Conservation (phyloP, 345 rosid species). For the Gossypium ekmanianum region DNA sequence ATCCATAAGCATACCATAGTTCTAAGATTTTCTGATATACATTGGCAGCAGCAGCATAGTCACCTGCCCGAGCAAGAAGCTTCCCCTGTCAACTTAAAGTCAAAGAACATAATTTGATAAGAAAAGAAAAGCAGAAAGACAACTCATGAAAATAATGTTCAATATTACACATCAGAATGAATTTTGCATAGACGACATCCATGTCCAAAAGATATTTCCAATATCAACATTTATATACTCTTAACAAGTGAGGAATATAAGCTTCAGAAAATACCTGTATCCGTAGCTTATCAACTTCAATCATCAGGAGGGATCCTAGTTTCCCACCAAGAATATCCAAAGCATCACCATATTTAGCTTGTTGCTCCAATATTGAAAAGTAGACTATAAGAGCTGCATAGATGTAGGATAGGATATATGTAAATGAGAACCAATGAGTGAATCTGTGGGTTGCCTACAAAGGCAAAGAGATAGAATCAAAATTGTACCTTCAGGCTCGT, state of each 20-base stretch:
- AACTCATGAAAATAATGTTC: not conserved
- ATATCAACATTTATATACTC: not conserved
- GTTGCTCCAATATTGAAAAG: slow-evolving; percentile 86
- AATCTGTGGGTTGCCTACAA: not conserved
- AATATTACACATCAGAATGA: not conserved
- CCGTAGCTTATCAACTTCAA: slow-evolving; percentile 86
- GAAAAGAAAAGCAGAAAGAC: slow-evolving; percentile 22
- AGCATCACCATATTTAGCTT: slow-evolving; percentile 74
- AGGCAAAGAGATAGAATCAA: not conserved
- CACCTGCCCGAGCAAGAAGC: slow-evolving; percentile 71
- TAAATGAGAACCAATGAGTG: not conserved
- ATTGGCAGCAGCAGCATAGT: slow-evolving; percentile 56
- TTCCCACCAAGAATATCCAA: slow-evolving; percentile 78
- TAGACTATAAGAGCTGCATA: slow-evolving; percentile 85
- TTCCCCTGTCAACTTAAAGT: slow-evolving; percentile 99
- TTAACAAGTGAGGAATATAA: slow-evolving; percentile 6
- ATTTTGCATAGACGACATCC: not conserved
- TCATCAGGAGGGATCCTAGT: slow-evolving; percentile 79
- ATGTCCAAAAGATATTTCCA: not conserved
- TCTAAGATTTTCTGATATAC: slow-evolving; percentile 72
- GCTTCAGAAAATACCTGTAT: slow-evolving; percentile 67
- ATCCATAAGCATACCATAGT: slow-evolving; percentile 55
- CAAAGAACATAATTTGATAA: slow-evolving; percentile 41
- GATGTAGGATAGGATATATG: slow-evolving; percentile 4
- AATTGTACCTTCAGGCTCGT: slow-evolving; percentile 85